Evolutionary conservation across 2,329 filamentous ascomycete genomes (phyloP), one percentile per base, ranked within the genome.

Genomic region (Cladobotryum protrusum): DNA sequence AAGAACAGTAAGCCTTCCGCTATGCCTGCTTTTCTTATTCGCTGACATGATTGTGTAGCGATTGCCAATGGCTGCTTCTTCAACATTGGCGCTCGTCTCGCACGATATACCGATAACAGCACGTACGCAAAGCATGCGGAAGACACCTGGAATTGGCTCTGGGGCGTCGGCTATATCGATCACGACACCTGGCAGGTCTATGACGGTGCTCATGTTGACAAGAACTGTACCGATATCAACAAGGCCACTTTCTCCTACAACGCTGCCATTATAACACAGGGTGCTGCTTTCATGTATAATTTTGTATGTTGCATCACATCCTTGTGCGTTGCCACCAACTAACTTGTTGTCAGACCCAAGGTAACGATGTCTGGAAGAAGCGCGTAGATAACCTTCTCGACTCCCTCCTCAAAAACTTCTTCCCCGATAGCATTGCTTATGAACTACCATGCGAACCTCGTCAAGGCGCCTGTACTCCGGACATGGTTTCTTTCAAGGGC

Each of bases 401-500:
- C 9, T 72, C 71, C 3, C 68, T 74, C 1, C 53, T 77, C 15
- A 60, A 68, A n/a, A 66, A 72, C 53, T 82, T 82, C 66, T 81
- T 81, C 67, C 72, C 72, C 39, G 66, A 79, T 13, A 75, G 75
- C 39, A 72, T 85, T 56, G 81, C 86, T 57, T 81, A 71, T 49
- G 87, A 92, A 65, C 67, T 79, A 3, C 72, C 81, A 12, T 92
- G 87, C 68, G 86, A 89, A 57, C 59, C 61, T 33, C 58, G 63
- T 24, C 68, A 74, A 3, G 67, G 61, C 18, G 75, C 69, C 17
- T 92, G 88, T 71, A 83, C 83, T 51, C 74, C 78, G 43, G 88
- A 92, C 59, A 86, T 89, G 73, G 67, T 80, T 52, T 80, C 81
- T 2, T 90, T 86, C 77, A 88, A 88, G 67, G 85, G 84, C 36